These are phyloP conservation scores for Leucoagaricus sp. DNA, from an alignment of 1,284 basidiomycete species.

Conservation along the genomic window DNA sequence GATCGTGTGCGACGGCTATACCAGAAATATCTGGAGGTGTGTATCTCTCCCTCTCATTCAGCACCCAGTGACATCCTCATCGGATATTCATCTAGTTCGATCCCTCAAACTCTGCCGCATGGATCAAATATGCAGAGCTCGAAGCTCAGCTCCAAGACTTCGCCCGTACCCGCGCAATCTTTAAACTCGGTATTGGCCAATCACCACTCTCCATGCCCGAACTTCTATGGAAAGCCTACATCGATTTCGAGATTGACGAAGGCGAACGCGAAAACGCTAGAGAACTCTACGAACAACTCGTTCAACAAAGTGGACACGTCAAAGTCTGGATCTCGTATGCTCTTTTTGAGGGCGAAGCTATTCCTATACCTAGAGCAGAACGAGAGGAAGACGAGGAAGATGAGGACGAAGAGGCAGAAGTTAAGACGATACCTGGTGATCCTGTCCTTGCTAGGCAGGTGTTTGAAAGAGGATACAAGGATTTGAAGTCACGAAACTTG, in stretches of 20 bases:
- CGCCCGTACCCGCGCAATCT: constrained; percentile 91
- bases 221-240: constrained; percentile 96
- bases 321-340: constrained; percentile 90
- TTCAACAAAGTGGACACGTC: constrained; percentile 89
- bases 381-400: constrained; percentile 81
- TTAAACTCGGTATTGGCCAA: constrained; percentile 93
- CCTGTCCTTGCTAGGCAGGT: constrained; percentile 69
- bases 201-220: constrained; percentile 96
- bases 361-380: constrained; percentile 61
- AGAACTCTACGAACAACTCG: constrained; percentile 87
- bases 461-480: constrained; percentile 86
- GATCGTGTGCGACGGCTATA: constrained; percentile 92
- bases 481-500: constrained; percentile 76
- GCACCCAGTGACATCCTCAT: not conserved
- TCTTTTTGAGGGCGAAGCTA: constrained; percentile 72
- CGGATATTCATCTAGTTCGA: constrained; percentile 62
- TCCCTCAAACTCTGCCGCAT: constrained; percentile 86
- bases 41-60: constrained; percentile 20
- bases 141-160: constrained; percentile 93
- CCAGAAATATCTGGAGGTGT: constrained; percentile 90
- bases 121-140: constrained; percentile 97
- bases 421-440: constrained; percentile 72
- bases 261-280: constrained; percentile 87
- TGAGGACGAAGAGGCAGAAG: constrained; percentile 56
- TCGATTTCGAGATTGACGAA: constrained; percentile 96